Evolutionary conservation across 2,329 filamentous ascomycete species (phyloP).

Genomic region (Microascus cirrosus): DNA sequence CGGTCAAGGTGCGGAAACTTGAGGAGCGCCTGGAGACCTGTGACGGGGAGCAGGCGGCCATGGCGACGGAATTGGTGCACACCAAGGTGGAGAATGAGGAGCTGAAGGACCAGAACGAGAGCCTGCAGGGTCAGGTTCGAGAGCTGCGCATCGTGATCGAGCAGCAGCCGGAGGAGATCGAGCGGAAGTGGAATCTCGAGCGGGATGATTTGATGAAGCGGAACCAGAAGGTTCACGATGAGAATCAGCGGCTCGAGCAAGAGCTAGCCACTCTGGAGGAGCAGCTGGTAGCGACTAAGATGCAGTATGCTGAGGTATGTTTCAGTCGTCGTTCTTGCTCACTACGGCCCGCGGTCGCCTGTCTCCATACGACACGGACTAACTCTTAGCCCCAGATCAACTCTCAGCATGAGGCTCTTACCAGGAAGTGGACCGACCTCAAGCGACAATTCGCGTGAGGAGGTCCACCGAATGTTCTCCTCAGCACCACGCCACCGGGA

Average conservation of each 20-base stretch:
- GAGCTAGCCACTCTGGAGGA: conserved; percentile 87
- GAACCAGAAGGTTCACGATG: conserved; percentile 87
- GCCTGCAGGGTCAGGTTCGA: conserved; percentile 69
- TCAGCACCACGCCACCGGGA: too few species aligned
- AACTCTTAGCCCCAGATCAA: conserved; percentile 46
- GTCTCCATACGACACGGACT: not conserved
- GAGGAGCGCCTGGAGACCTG: conserved; percentile 83
- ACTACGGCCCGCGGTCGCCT: not conserved
- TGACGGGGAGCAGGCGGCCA: conserved; percentile 79
- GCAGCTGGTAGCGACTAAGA: conserved; percentile 83
- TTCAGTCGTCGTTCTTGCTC: not conserved
- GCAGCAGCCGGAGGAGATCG: conserved; percentile 79
- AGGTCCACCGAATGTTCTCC: not conserved
- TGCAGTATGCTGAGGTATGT: conserved; percentile 88
- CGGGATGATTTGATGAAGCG: conserved; percentile 87
- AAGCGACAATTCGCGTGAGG: conserved; percentile 43
- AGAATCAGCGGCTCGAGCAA: conserved; percentile 81
- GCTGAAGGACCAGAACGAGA: conserved; percentile 81
- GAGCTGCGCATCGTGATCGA: conserved; percentile 83
- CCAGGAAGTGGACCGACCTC: conserved; percentile 68
- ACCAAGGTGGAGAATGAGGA: conserved; percentile 91
- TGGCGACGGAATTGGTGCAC: conserved; percentile 84
- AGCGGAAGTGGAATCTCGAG: conserved; percentile 68
- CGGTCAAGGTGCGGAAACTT: conserved; percentile 68
- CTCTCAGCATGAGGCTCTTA: conserved; percentile 58